Conservation (phyloP, 2,329 filamentous ascomycete genomes). For the Penicillium brevicompactum region DNA sequence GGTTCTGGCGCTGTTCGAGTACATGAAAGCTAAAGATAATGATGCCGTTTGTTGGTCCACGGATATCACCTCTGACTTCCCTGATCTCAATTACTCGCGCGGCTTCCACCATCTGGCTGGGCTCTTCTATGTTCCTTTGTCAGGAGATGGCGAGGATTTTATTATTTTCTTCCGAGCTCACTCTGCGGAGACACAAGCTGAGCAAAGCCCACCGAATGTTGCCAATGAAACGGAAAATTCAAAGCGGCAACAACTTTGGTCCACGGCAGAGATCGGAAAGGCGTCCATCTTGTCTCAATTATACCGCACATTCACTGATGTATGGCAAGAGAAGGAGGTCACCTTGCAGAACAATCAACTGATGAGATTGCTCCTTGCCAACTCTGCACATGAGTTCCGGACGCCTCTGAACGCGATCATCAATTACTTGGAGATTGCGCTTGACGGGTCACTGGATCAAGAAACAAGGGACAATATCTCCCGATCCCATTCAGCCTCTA, state of each 20-base stretch:
- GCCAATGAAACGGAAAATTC: neutral
- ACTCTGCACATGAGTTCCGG: conserved; percentile 86
- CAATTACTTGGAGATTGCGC: conserved; percentile 85
- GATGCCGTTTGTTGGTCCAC: conserved; percentile 75
- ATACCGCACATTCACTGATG: conserved; percentile 85
- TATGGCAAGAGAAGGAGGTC: conserved; percentile 86
- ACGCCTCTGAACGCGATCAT: conserved; percentile 93
- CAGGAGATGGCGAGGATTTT: conserved; percentile 73
- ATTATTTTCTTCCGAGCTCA: conserved; percentile 83
- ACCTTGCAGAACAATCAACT: conserved; percentile 79
- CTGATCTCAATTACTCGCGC: conserved; percentile 74
- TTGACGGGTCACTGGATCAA: conserved; percentile 75
- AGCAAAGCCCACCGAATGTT: neutral
- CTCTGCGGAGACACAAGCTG: conserved; percentile 40
- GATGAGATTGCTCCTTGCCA: conserved; percentile 75
- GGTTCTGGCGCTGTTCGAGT: conserved; percentile 78
- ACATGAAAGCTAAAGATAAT: conserved; percentile 72
- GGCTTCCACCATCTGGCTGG: conserved; percentile 78
- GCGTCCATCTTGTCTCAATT: conserved; percentile 83
- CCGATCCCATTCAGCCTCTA: conserved; percentile 84
- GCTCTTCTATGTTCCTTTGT: conserved; percentile 77
- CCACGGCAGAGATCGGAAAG: conserved; percentile 82
- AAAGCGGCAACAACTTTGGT: conserved; percentile 75
- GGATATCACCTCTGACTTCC: conserved; percentile 73
- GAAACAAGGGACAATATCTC: conserved; percentile 82